phyloP scores from a whole-genome alignment of 2,329 filamentous ascomycete species.

The Monilinia laxa region DNA sequence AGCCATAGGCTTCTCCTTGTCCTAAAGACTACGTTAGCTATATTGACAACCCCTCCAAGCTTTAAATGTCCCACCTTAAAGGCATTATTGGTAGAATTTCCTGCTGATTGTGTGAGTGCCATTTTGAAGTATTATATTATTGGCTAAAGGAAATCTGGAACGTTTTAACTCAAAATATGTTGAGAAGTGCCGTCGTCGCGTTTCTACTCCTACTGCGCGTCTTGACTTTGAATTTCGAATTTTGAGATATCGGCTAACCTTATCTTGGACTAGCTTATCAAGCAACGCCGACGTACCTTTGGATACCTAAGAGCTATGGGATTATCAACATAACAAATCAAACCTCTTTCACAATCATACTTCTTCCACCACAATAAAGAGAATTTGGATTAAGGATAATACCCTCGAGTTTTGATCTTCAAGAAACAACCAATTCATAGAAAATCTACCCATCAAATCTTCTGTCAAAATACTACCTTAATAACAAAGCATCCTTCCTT shows the following conservation, averaged over 20 bases:
- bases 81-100: constrained; percentile 58
- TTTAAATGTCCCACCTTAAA: constrained; percentile 51
- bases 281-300: constrained; percentile 25
- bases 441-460: not conserved
- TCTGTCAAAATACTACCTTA: not conserved
- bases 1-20: constrained; percentile 98
- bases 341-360: constrained; percentile 14
- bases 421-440: not conserved
- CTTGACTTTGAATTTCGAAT: constrained; percentile 20
- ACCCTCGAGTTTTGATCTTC: not conserved
- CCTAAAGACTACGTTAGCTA: constrained; percentile 43
- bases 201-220: constrained; percentile 23
- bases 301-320: constrained; percentile 24
- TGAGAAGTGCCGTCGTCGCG: constrained; percentile 26
- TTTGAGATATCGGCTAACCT: constrained; percentile 23
- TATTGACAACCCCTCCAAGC: constrained; percentile 27
- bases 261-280: constrained; percentile 23
- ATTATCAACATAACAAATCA: constrained; percentile 24
- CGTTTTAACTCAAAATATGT: constrained; percentile 20
- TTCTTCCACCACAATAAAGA: not conserved
- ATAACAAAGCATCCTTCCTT: constrained; percentile 6
- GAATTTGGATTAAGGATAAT: not conserved
- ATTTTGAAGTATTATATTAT: constrained; percentile 44
- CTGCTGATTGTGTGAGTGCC: constrained; percentile 43
- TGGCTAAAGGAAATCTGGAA: constrained; percentile 23